Evolutionary conservation across 2,329 filamentous ascomycete genomes (phyloP), one percentile per base, ranked within the genome.

Genomic region (Diplodia sapinea): DNA sequence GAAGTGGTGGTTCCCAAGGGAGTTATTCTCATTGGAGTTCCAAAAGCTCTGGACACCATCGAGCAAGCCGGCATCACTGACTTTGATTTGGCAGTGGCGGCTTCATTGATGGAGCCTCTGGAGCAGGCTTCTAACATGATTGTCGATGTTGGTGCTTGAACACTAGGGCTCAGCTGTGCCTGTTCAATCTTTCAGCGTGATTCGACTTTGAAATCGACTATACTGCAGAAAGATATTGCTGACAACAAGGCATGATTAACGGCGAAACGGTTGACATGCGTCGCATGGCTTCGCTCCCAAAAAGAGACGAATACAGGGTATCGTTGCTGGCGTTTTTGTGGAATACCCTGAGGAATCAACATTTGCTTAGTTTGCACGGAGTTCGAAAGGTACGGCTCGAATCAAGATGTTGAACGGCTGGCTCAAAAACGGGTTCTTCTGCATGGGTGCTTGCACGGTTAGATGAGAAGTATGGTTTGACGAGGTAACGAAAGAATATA

Each of bases 11-110:
- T 89, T 52, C 87, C 87, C 1, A 75, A 77, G 49, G 86, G 84
- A 15, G 83, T 89, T 65, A 85, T 86, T 9, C 75, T 89, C 65
- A 86, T 89, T 69, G 88, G 88, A 2, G 82, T 86, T 7, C 83
- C 86, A 23, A 85, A 82, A 74, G 85, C 86, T 11, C 84, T 87
- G 73, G 85, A 87, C 70, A 80, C 82, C 47, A 85, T 88, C 70
- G 81, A 84, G 77, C 82, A 84, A 74, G 81, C 82, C 72, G 82
- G 82, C 0, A 76, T 78, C 11, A 33, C 52, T 3, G 59, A 63
- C 4, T 38, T 51, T 13, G 57, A 49, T 7, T 38, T 49, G 52
- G 43, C 64, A 17, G 29, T 29, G 29, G 52, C 40, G 20, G 52
- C 40, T n/a, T 66, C 52, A 29, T 36, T 66, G 23, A 51, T 66